Percentiles rank a stretch among this genome's conserved stretches.
Conservation (phyloP, 106 monocot species). For the Dioscorea alata region DNA sequence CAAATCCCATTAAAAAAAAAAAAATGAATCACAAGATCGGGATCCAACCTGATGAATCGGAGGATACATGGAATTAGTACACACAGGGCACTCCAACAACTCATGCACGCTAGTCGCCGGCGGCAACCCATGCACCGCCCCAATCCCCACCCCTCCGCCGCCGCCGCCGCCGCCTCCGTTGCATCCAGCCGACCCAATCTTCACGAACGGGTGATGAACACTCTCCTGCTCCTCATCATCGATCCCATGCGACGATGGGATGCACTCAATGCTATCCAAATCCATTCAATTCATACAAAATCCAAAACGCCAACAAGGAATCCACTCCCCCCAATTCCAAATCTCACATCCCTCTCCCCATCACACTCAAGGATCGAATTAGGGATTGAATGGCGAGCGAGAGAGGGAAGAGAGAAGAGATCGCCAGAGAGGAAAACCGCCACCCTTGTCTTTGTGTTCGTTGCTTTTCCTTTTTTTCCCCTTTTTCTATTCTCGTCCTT, state of each 20-base stretch:
- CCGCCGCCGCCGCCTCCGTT: conserved; percentile 9
- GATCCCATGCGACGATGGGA: conserved; percentile 43
- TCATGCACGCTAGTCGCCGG: conserved; percentile 63
- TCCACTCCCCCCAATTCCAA: neutral
- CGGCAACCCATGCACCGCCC: conserved; percentile 17
- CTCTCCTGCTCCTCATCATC: conserved; percentile 37
- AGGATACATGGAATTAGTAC: conserved; percentile 85
- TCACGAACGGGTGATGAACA: conserved; percentile 23
- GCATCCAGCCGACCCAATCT: conserved; percentile 8
- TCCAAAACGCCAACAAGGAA: neutral
- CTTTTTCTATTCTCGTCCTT: neutral
- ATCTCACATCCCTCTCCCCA: neutral
- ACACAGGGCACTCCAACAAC: conserved; percentile 75
- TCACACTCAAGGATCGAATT: neutral
- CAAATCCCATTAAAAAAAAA: neutral
- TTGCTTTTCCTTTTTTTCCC: no score
- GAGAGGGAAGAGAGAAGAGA: neutral
- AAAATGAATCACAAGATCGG: neutral
- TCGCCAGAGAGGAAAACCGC: neutral
- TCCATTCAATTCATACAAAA: conserved; percentile 24
- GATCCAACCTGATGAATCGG: conserved; percentile 70
- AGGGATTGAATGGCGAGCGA: neutral
- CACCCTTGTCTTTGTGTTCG: no score
- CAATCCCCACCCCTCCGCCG: conserved; percentile 1
- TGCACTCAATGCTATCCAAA: conserved; percentile 62